Conservation (phyloP, 1,284 basidiomycete species). For the Mrakiaceae sp. region DNA sequence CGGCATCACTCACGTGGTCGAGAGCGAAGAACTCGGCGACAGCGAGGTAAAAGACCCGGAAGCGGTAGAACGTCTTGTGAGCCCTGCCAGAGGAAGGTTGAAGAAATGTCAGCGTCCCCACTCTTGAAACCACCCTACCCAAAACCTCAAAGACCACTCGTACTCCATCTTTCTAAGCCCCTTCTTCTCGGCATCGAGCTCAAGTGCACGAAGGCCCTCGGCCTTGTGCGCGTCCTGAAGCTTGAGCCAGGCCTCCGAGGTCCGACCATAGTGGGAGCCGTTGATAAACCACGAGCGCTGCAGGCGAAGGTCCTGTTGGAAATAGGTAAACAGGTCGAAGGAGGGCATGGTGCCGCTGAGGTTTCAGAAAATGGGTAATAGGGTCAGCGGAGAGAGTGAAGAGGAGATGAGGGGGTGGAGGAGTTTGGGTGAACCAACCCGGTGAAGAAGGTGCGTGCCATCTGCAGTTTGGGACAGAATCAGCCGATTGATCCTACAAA, state of each 20-base stretch:
- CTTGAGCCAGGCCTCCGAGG: conserved; percentile 57
- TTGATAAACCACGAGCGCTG: conserved; percentile 53
- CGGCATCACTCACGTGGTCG: conserved; percentile 30
- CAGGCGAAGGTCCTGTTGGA: conserved; percentile 54
- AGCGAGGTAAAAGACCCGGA: conserved; percentile 59
- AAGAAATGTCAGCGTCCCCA: conserved; percentile 31
- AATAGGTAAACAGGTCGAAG: conserved; percentile 57
- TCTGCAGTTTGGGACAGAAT: too few species aligned
- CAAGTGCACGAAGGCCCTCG: neutral
- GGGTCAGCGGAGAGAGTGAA: too few species aligned
- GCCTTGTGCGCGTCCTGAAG: conserved; percentile 29
- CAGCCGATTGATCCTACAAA: too few species aligned
- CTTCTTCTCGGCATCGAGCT: too few species aligned
- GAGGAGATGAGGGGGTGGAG: too few species aligned
- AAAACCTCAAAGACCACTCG: neutral
- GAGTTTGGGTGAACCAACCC: too few species aligned
- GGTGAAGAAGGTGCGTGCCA: too few species aligned
- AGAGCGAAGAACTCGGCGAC: conserved; percentile 62
- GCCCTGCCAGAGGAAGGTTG: conserved; percentile 27
- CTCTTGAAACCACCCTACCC: conserved; percentile 35
- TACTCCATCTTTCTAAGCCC: too few species aligned
- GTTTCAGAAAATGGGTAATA: too few species aligned
- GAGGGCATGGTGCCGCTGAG: conserved; percentile 46
- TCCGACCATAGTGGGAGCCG: conserved; percentile 54
- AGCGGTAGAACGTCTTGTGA: conserved; percentile 46